A percentile compares a stretch with the other conserved stretches of the same genome.
These are phyloP conservation scores for Colletotrichum noveboracense DNA, from an alignment of 2,329 filamentous ascomycete genomes.

Conservation along the genomic window DNA sequence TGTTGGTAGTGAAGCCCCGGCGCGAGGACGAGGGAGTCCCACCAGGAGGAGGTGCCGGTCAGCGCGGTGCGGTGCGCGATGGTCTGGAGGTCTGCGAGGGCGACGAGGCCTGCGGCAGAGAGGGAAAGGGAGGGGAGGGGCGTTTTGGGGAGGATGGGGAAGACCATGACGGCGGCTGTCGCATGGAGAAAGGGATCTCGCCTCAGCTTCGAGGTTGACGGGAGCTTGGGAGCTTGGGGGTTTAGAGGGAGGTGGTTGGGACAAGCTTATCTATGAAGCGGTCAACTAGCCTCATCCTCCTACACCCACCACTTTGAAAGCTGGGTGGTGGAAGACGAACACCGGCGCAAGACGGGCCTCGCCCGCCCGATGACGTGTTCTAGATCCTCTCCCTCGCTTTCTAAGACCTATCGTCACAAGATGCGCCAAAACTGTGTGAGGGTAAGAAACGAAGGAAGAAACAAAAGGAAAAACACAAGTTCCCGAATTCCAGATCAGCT, in stretches of 20 bases:
- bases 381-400: not conserved
- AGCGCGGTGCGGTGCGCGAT: constrained; percentile 61
- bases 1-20: constrained; percentile 68
- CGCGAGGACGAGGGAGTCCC: constrained; percentile 62
- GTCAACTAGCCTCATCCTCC: not conserved
- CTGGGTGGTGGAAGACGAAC: not conserved
- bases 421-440: not conserved
- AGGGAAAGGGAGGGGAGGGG: constrained; percentile 52
- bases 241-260: not conserved
- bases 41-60: constrained; percentile 59
- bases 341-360: not conserved
- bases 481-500: not conserved
- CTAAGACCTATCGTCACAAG: not conserved
- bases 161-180: too few species aligned
- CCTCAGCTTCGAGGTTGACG: not conserved
- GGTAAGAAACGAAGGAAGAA: not conserved
- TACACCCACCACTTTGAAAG: not conserved
- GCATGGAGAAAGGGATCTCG: too few species aligned
- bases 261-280: not conserved
- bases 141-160: constrained; percentile 48
- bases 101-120: constrained; percentile 60
- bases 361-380: not conserved
- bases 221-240: not conserved
- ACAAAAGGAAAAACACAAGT: not conserved
- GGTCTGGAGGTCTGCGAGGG: constrained; percentile 63